Percentiles rank a stretch among this genome's conserved stretches.
Evolutionary conservation across 176 grass and related monocot species (phyloP).

Genomic region (barley (Hordeum vulgare)): DNA sequence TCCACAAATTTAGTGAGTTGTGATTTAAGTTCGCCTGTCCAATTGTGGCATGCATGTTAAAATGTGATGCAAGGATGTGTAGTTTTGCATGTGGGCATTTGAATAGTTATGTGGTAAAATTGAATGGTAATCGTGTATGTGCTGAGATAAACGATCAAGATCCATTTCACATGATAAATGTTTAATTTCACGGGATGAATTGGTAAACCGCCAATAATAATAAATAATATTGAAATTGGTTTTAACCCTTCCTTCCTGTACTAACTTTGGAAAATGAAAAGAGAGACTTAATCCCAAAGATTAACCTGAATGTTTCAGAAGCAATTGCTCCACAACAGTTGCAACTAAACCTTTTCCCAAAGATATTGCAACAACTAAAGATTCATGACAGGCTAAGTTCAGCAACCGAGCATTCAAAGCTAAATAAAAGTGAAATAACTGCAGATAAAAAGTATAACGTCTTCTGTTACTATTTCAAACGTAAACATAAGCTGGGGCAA

Average conservation of each 20-base stretch:
- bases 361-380: constrained; percentile 47
- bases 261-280: too few relatives aligned
- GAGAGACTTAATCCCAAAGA: too few relatives aligned
- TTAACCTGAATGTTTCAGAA: constrained; percentile 84
- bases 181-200: background rate
- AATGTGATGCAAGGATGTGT: too few relatives aligned
- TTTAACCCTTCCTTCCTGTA: too few relatives aligned
- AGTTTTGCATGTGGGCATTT: background rate
- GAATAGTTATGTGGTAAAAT: background rate
- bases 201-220: background rate
- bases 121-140: background rate
- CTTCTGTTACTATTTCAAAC: background rate
- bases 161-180: constrained; percentile 11
- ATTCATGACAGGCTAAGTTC: constrained; percentile 85
- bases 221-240: background rate
- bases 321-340: constrained; percentile 62
- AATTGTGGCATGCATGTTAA: too few relatives aligned
- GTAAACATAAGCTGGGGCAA: background rate
- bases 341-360: constrained; percentile 55
- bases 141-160: background rate
- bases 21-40: too few relatives aligned
- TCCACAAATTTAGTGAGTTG: too few relatives aligned
- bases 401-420: background rate
- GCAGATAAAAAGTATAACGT: background rate
- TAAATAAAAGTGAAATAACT: background rate